Evolutionary conservation across 208 protist species (phyloP).

Genomic region (Leishmania gerbilli): DNA sequence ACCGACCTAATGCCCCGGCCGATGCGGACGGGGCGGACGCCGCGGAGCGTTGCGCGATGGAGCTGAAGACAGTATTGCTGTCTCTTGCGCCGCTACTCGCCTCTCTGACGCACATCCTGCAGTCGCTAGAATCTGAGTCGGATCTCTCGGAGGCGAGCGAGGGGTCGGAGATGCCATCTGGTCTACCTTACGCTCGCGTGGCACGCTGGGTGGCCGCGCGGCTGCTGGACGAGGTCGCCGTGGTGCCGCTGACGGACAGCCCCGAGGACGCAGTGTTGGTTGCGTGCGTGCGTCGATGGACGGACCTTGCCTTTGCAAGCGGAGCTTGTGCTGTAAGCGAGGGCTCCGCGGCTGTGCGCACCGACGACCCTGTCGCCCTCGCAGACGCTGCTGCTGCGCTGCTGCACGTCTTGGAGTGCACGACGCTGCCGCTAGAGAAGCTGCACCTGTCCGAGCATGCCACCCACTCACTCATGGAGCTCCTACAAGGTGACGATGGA

Average conservation of each 20-base stretch:
- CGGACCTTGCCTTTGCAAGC: conserved; percentile 36
- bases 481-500: conserved; percentile 32
- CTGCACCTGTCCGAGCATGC: conserved; percentile 40
- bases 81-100: conserved; percentile 22
- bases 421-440: conserved; percentile 24
- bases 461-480: conserved; percentile 35
- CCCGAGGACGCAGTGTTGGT: conserved; percentile 43
- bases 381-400: conserved; percentile 28
- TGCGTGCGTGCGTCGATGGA: conserved; percentile 63
- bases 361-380: conserved; percentile 10
- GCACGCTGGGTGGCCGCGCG: conserved; percentile 54
- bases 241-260: conserved; percentile 33
- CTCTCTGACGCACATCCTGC: conserved; percentile 25
- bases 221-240: conserved; percentile 41
- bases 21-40: background rate
- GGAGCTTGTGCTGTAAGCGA: conserved; percentile 1
- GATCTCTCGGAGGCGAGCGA: background rate
- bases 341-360: conserved; percentile 1
- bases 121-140: conserved; percentile 1
- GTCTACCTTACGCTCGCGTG: conserved; percentile 9
- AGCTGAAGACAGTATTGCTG: conserved; percentile 20
- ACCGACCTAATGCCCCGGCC: background rate
- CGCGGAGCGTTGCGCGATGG: background rate
- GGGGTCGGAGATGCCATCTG: conserved; percentile 1
- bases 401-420: conserved; percentile 31